Conservation (phyloP, 192 early-diverging fungal species). For the Haplosporangium gracile region DNA sequence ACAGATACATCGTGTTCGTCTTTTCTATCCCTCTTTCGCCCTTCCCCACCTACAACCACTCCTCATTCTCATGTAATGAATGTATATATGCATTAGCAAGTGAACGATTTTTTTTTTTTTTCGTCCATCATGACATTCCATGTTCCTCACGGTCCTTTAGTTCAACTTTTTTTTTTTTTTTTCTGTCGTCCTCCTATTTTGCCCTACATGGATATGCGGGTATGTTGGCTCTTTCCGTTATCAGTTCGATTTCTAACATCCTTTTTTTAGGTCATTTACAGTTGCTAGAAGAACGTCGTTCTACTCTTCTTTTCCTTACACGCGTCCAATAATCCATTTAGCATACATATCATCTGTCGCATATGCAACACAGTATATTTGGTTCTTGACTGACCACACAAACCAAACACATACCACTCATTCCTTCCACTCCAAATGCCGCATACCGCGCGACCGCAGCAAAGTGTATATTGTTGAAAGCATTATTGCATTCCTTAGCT, state of each 20-base stretch:
- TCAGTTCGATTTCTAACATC: slow-evolving; percentile 6
- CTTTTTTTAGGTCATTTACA: too few relatives aligned
- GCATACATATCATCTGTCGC: background rate
- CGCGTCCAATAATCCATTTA: background rate
- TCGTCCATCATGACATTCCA: background rate
- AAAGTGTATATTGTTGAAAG: background rate
- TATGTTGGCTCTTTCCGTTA: background rate
- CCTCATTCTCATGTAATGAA: background rate
- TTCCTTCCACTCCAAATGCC: background rate
- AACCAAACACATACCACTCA: background rate
- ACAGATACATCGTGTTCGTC: too few relatives aligned
- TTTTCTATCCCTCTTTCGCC: too few relatives aligned
- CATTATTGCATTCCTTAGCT: background rate
- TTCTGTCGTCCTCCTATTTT: background rate
- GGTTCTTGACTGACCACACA: background rate
- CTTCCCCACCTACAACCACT: too few relatives aligned
- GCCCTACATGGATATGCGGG: background rate
- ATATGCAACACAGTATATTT: background rate
- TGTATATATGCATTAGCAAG: background rate
- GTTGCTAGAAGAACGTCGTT: background rate
- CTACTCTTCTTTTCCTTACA: background rate
- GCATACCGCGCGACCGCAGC: background rate
- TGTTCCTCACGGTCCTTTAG: slow-evolving; percentile 1
- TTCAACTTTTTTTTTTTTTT: background rate
- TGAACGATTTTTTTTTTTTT: background rate